These are phyloP conservation scores for Botryococcus braunii DNA, from an alignment of 163 green algal genomes.

Conservation along the genomic window DNA sequence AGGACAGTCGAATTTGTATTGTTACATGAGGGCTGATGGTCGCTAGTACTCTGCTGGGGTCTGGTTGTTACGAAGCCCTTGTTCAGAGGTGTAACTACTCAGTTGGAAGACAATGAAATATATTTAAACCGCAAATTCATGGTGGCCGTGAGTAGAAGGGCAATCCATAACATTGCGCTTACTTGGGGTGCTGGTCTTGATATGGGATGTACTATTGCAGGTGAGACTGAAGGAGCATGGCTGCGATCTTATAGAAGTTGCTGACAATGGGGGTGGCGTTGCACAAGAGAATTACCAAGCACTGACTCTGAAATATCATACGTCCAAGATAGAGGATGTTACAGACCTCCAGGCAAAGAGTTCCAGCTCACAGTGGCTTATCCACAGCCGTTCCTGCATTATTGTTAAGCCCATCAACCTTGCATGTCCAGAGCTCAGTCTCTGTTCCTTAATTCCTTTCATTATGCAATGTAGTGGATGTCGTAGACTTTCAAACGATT, in stretches of 20 bases:
- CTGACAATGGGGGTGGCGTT: slow-evolving; percentile 87
- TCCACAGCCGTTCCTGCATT: no score
- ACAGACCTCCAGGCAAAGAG: slow-evolving; percentile 60
- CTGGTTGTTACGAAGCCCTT: no score
- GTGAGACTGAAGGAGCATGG: slow-evolving; percentile 82
- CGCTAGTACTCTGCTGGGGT: no score
- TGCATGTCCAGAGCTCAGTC: not conserved
- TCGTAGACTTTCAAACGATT: no score
- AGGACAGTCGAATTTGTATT: no score
- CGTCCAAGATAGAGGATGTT: slow-evolving; percentile 85
- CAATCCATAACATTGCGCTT: no score
- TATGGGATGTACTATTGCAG: slow-evolving; percentile 32
- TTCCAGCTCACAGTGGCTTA: not conserved
- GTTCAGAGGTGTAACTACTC: no score
- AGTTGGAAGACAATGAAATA: no score
- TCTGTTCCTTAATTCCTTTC: not conserved
- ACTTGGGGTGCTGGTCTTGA: not conserved
- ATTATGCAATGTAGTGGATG: not conserved
- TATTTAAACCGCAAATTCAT: no score
- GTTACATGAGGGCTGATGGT: no score
- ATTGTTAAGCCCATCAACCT: not conserved
- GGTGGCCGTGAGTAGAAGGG: no score
- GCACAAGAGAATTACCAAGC: slow-evolving; percentile 52
- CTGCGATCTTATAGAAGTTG: slow-evolving; percentile 81
- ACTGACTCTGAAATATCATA: slow-evolving; percentile 89